Conservation (phyloP, 2,329 filamentous ascomycete genomes). For the Bipolaris bicolor region DNA sequence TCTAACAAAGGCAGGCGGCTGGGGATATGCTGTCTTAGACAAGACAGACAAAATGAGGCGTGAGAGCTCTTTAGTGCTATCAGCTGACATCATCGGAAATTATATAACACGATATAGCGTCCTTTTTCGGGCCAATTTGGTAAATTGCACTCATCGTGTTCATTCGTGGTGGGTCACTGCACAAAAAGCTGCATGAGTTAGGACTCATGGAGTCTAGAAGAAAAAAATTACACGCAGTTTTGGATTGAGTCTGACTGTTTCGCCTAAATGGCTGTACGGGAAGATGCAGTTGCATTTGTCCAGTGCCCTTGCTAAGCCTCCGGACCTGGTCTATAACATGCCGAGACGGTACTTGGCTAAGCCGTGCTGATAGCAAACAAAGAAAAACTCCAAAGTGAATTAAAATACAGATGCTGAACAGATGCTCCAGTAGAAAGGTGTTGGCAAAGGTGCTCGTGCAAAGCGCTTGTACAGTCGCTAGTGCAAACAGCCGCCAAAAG, state of each 20-base stretch:
- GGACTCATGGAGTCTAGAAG: background rate
- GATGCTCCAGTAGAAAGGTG: slow-evolving; percentile 18
- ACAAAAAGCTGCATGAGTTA: slow-evolving; percentile 7
- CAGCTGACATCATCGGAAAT: slow-evolving; percentile 2
- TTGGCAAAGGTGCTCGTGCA: slow-evolving; percentile 27
- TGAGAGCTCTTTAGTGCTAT: background rate
- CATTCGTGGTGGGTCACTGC: slow-evolving; percentile 16
- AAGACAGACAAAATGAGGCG: background rate
- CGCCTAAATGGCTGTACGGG: slow-evolving; percentile 15
- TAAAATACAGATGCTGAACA: slow-evolving; percentile 19
- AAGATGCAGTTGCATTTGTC: slow-evolving; percentile 9
- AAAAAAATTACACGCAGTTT: slow-evolving; percentile 10
- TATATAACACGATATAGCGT: background rate
- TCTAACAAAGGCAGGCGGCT: background rate
- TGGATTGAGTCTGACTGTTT: slow-evolving; percentile 19
- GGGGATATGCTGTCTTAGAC: background rate
- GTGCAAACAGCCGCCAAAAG: slow-evolving; percentile 25
- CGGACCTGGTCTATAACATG: slow-evolving; percentile 10
- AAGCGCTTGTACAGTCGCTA: slow-evolving; percentile 28
- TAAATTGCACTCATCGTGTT: slow-evolving; percentile 5
- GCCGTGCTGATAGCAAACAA: slow-evolving; percentile 19
- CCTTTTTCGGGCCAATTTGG: background rate
- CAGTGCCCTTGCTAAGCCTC: slow-evolving; percentile 13
- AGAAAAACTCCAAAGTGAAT: slow-evolving; percentile 16
- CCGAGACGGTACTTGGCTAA: slow-evolving; percentile 14